Evolutionary conservation across 106 monocot genomes (phyloP), one percentile per base, ranked within the genome.

Genomic region (Dioscorea dumetorum): DNA sequence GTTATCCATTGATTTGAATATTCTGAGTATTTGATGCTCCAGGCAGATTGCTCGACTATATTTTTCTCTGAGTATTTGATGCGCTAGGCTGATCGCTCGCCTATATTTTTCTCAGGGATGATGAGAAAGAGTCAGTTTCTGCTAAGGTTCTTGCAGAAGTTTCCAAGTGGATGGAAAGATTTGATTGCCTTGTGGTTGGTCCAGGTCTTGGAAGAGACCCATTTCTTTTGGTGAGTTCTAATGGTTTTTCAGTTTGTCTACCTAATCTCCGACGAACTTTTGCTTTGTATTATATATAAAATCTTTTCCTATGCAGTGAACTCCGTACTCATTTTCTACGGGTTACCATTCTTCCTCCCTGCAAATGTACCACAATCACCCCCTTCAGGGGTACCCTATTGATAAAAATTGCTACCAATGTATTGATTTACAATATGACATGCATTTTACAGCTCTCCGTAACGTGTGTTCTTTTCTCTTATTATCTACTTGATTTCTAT

Each of bases 161-260:
- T 61, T 50, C 56, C 21, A 91, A 91, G 67, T 97, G 95, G 91
- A 82, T 97, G 77, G 80, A 83, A 77, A 84, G 86, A 28, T 97
- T 97, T 87, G 95, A 97, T 80, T 97, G 95, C 74, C 79, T 97
- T 60, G 82, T 95, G 49, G 75, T 95, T 58, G 91, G 95, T 50
- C 91, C 91, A 48, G 86, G 91, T 12, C 88, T 95, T 74, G 91
- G 95, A 70, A 86, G 95, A 61, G 95, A 97, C 56, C 77, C 84
- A 50, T 91, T 97, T 89, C 86, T 97, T 67, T 74, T 94, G 90
- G 90, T 94, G 15, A 48, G 68, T 69, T 66, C 9, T 41, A 3
- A 41, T 41, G 41, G 0, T 41, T 41, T 41, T 6, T 8, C 6
- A 41, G 41, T 41, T 41, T 41, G 41, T 49, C 33, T 59, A 65